phyloP scores from a whole-genome alignment of 495 filamentous ascomycete genomes.

The Penicillium egyptiacum region DNA sequence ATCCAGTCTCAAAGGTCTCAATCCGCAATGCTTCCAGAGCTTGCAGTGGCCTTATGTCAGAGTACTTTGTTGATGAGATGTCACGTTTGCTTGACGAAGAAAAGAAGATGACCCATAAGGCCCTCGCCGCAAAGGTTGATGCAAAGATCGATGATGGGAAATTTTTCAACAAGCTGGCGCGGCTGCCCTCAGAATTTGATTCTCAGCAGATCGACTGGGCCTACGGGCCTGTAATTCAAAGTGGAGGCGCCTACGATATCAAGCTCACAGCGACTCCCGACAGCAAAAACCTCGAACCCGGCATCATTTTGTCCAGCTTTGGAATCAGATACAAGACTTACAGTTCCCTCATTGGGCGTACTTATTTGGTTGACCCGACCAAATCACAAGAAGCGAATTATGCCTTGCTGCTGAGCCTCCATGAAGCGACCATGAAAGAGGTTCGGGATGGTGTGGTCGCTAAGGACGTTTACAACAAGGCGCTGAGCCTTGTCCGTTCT shows the following conservation, averaged over 20 bases:
- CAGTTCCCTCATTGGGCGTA: constrained; percentile 82
- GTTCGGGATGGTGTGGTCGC: constrained; percentile 82
- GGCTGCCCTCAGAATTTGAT: constrained; percentile 84
- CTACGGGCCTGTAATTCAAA: constrained; percentile 87
- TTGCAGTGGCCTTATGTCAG: constrained; percentile 85
- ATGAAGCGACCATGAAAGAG: constrained; percentile 83
- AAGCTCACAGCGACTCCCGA: constrained; percentile 73
- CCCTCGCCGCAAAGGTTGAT: constrained; percentile 79
- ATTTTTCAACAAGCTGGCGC: constrained; percentile 83
- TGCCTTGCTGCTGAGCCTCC: constrained; percentile 81
- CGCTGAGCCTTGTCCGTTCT: constrained; percentile 67
- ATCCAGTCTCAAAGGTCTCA: constrained; percentile 54
- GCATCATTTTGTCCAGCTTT: constrained; percentile 87
- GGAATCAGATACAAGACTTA: constrained; percentile 95
- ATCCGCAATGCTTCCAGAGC: constrained; percentile 93
- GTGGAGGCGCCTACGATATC: constrained; percentile 91
- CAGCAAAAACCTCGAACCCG: constrained; percentile 82
- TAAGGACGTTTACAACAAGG: constrained; percentile 92
- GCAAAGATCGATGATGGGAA: constrained; percentile 87
- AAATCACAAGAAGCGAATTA: constrained; percentile 93
- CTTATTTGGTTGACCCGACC: constrained; percentile 94
- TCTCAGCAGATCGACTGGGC: constrained; percentile 91
- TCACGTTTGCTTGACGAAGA: constrained; percentile 90
- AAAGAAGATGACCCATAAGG: constrained; percentile 91
- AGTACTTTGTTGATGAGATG: constrained; percentile 97